Percentiles rank a stretch among this genome's conserved stretches.
Conservation (phyloP, 805 yeast genomes). For the Saccharomycopsis fibuligera region DNA sequence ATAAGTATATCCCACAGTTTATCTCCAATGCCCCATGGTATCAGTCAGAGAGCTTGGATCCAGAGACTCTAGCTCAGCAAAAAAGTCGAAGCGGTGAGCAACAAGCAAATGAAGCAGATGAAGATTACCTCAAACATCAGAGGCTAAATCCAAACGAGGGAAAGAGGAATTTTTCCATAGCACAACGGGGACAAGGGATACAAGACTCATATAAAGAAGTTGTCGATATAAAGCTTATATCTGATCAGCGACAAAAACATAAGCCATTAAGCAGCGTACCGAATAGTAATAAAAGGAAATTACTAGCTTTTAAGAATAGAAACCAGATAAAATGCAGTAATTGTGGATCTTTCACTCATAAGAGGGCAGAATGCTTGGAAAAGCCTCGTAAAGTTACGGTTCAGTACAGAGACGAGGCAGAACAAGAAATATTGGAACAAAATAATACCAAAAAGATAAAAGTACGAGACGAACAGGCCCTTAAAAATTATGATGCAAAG, state of each 20-base stretch:
- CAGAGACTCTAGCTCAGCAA: slow-evolving; percentile 10
- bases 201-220: slow-evolving; percentile 31
- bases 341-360: slow-evolving; percentile 33
- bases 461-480: slow-evolving; percentile 12
- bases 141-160: slow-evolving; percentile 31
- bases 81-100: slow-evolving; percentile 21
- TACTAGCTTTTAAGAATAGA: slow-evolving; percentile 8
- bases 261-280: no score
- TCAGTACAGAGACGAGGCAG: slow-evolving; percentile 22
- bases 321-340: slow-evolving; percentile 29
- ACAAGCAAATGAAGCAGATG: slow-evolving; percentile 24
- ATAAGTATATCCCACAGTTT: slow-evolving; percentile 32
- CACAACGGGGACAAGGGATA: slow-evolving; percentile 44
- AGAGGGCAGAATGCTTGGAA: slow-evolving; percentile 32
- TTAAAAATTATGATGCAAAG: slow-evolving; percentile 42
- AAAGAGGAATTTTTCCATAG: slow-evolving; percentile 35
- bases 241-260: not conserved
- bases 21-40: slow-evolving; percentile 35
- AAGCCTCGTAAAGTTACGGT: slow-evolving; percentile 28
- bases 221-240: slow-evolving; percentile 17
- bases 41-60: slow-evolving; percentile 12
- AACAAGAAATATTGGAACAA: slow-evolving; percentile 5
- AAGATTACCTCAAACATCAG: slow-evolving; percentile 42
- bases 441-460: slow-evolving; percentile 20
- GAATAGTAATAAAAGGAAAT: slow-evolving; percentile 11